Evolutionary conservation across 1,139 yeast genomes (phyloP).

Genomic region (Waltiozyma sp.): DNA sequence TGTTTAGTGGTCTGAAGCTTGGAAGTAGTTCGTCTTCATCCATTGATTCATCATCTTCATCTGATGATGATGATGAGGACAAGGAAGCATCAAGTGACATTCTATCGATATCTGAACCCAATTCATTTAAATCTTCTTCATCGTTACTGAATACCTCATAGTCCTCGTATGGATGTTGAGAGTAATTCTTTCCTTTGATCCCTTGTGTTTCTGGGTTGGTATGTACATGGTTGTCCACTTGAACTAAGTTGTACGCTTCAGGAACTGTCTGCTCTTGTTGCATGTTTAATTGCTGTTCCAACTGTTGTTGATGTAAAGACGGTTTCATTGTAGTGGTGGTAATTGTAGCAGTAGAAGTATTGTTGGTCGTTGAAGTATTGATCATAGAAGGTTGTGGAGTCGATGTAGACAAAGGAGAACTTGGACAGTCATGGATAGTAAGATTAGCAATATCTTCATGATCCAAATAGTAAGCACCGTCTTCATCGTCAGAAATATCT

Average conservation of each 20-base stretch:
- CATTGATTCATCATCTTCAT: conserved; percentile 12
- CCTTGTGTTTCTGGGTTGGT: too few species aligned
- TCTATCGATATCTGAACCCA: conserved; percentile 16
- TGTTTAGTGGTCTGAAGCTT: conserved; percentile 1
- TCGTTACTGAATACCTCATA: conserved; percentile 1
- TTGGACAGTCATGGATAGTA: background rate
- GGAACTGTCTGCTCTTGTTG: conserved; percentile 2
- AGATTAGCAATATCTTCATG: conserved; percentile 7
- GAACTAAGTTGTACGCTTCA: too few species aligned
- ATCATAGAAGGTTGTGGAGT: background rate
- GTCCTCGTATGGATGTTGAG: background rate
- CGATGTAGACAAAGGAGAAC: background rate
- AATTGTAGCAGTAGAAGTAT: too few species aligned
- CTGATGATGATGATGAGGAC: background rate
- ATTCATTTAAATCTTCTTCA: conserved; percentile 8
- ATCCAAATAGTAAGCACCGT: conserved; percentile 12
- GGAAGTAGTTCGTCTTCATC: conserved; percentile 11
- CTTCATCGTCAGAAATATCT: conserved; percentile 20
- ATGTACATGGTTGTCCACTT: too few species aligned
- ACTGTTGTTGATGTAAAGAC: conserved; percentile 2
- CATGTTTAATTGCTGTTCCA: conserved; percentile 1
- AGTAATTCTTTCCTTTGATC: background rate
- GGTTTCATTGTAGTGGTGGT: background rate
- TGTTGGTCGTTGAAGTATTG: too few species aligned
- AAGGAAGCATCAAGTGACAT: conserved; percentile 15